These are phyloP conservation scores for Heritiera fomes DNA, from an alignment of 345 rosid species.

Conservation along the genomic window DNA sequence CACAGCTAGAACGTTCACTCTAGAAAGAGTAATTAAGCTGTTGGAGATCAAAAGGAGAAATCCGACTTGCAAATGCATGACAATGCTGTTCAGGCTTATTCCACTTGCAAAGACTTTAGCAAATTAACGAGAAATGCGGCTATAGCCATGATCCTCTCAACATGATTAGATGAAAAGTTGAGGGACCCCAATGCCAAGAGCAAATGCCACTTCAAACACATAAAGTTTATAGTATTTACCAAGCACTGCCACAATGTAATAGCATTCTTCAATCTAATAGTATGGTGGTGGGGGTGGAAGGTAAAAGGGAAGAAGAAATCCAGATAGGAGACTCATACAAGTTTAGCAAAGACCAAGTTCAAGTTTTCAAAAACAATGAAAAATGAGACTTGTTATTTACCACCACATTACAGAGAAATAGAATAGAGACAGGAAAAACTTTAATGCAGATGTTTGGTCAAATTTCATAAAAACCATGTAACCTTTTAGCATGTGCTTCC, in stretches of 20 bases:
- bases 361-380: not conserved
- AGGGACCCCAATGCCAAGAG: not conserved
- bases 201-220: too few species aligned
- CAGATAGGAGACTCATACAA: not conserved
- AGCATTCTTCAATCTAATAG: too few species aligned
- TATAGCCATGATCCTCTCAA: not conserved
- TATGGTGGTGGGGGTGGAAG: not conserved
- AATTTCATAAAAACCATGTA: not conserved
- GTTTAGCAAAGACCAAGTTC: not conserved
- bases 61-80: slow-evolving; percentile 1
- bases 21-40: not conserved
- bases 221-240: not conserved
- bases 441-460: not conserved
- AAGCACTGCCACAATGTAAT: not conserved
- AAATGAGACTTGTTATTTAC: not conserved
- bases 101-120: not conserved
- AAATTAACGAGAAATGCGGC: not conserved
- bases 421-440: not conserved
- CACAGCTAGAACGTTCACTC: not conserved
- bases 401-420: not conserved
- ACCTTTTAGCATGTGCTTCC: not conserved
- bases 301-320: not conserved
- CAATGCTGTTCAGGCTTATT: not conserved
- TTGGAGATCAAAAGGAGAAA: not conserved
- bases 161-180: not conserved